Conservation (phyloP, 305 asterid species). For the Rubia tinctorum region DNA sequence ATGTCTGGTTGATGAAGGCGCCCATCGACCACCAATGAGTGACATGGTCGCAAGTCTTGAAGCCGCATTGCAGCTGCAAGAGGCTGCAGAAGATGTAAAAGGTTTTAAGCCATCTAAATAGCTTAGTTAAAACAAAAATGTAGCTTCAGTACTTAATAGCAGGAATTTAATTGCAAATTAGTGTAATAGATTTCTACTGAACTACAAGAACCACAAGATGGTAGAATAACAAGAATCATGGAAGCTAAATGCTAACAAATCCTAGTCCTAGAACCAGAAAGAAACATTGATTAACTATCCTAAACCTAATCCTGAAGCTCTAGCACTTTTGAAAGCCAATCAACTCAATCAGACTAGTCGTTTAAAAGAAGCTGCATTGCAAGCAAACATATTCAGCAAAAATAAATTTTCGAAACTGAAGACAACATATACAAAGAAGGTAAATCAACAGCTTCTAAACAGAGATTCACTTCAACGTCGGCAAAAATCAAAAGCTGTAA, state of each 20-base stretch:
- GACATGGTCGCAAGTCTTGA: constrained; percentile 28
- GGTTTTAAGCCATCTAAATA: constrained; percentile 3
- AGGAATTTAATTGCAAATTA: neutral
- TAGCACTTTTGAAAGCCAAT: no score
- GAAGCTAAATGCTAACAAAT: neutral
- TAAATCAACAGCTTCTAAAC: neutral
- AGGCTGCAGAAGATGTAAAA: constrained; percentile 26
- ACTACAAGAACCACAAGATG: neutral
- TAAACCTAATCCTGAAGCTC: no score
- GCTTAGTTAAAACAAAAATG: neutral
- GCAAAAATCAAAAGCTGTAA: neutral
- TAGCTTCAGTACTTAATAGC: neutral
- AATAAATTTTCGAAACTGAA: no score
- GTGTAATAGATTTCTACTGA: neutral
- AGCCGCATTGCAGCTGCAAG: constrained; percentile 17
- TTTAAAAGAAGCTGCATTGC: no score
- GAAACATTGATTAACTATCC: neutral
- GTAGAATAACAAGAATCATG: neutral
- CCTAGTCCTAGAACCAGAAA: neutral
- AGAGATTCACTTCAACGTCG: neutral
- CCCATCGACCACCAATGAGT: constrained; percentile 34
- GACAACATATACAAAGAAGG: no score
- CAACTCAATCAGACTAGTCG: no score
- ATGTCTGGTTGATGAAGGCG: constrained; percentile 52
- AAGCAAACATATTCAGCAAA: no score